Evolutionary conservation across 2,329 filamentous ascomycete genomes (phyloP), one percentile per base, ranked within the genome.

Genomic region (Pyricularia sp.): DNA sequence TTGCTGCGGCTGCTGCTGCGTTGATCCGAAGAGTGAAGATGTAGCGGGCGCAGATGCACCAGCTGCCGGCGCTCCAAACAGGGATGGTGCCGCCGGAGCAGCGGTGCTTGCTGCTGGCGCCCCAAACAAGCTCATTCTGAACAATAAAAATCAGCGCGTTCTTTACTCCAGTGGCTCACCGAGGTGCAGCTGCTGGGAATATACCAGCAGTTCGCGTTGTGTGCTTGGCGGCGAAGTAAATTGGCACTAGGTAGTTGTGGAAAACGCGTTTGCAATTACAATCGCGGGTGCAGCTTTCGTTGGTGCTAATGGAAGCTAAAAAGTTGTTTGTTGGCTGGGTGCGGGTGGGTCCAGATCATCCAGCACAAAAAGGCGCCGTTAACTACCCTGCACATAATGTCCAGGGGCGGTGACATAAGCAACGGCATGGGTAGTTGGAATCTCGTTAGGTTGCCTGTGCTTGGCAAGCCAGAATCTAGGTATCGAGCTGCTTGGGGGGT

Each of bases 1-100:
- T n/a, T n/a, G n/a, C 68, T 25, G 59, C 36, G 7, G 67, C 23
- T 61, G 58, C 12, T 63, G 59, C 26, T 28, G 23, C 69, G 65
- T 66, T 70, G 71, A 63, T 71, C 69, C 69, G 65, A 72, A 72
- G 6, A 71, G 66, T 26, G 67, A 64, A 23, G 70, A 59, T n/a
- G 69, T 71, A 65, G 59, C 59, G 59, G 59, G 59, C 59, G 59
- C 59, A 63, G 59, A 63, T 63, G 59, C 17, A 28, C 59, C 25
- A 17, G 23, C 59, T 63, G 59, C 64, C n/a, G 64, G 64, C 20
- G 64, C 30, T 65, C 64, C 64, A 26, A 65, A 65, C 30, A 65
- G 20, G 14, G 64, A 65, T 36, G 64, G 64, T 20, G 64, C 64
- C n/a, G 64, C 28, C 64, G 64, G 33, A n/a, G 28, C 64, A 36